phyloP scores from a whole-genome alignment of 331 rosid genomes.

The Quercus tomentella region DNA sequence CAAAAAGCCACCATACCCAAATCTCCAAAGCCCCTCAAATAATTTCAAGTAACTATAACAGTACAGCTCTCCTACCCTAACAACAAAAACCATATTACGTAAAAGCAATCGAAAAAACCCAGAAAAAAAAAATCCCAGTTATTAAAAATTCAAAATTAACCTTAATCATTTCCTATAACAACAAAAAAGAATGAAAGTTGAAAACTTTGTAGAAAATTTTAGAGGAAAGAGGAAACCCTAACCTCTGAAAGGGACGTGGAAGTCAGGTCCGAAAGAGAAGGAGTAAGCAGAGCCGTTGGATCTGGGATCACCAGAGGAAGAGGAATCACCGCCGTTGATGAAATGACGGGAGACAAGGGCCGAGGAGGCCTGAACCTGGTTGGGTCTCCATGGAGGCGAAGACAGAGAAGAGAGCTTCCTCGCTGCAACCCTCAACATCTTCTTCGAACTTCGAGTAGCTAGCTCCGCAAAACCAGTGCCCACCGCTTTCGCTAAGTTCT shows the following conservation, averaged over 20 bases:
- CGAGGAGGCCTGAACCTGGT: slow-evolving; percentile 47
- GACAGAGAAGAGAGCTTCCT: slow-evolving; percentile 64
- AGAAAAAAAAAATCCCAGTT: not conserved
- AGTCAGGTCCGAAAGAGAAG: slow-evolving; percentile 24
- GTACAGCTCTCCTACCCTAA: not conserved
- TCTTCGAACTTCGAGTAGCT: not conserved
- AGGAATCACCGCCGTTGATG: slow-evolving; percentile 27
- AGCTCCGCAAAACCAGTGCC: no score
- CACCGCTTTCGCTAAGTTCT: no score
- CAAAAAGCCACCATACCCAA: no score
- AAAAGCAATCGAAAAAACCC: not conserved
- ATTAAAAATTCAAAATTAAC: not conserved
- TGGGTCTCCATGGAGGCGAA: slow-evolving; percentile 37
- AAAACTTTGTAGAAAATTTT: not conserved
- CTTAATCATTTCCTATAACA: not conserved
- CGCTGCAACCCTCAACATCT: slow-evolving; percentile 75
- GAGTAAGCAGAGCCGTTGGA: slow-evolving; percentile 20
- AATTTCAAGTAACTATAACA: not conserved
- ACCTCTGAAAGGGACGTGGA: slow-evolving; percentile 59
- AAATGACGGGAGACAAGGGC: slow-evolving; percentile 36
- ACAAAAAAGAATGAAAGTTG: not conserved
- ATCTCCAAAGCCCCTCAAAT: no score
- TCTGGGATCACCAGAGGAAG: slow-evolving; percentile 40
- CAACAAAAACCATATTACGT: not conserved
- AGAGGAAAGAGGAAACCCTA: slow-evolving; percentile 2